Evolutionary conservation across 2,329 filamentous ascomycete species (phyloP), one percentile per base, ranked within the genome.

Genomic region (Calonectria naviculata): DNA sequence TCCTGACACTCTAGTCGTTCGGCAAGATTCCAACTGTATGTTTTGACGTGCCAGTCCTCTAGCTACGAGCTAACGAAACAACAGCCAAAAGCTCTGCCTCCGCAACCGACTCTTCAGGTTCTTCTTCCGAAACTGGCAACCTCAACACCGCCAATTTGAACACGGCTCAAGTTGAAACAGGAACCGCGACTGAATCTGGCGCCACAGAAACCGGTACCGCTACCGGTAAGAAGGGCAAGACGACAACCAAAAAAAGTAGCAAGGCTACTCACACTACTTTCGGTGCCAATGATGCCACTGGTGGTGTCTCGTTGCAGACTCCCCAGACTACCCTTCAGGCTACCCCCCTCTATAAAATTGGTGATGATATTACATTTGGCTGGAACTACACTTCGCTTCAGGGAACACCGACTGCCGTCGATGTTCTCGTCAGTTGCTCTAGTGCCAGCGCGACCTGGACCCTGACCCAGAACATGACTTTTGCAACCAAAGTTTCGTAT

Each of bases 311-410:
- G 56, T 88, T 92, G 84, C 75, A 88, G 52, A 87, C 85, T 2
- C 91, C 91, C 1, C 82, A 85, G 44, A 80, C 84, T 8, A 85
- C 83, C 4, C 79, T 81, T 5, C 82, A 83, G 13, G 83, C 84
- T 29, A 84, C 85, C 12, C 84, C 87, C 70, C 85, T 91, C 46
- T 92, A 89, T 85, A 90, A 90, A 78, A 90, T 92, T 71, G 88
- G 89, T 71, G 87, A 91, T 77, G 84, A 84, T 52, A 83, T 92
- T 49, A 92, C 89, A 17, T 90, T 89, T 81, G 86, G 83, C 56
- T 93, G 90, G 90, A 92, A 92, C 82, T 93, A 92, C 83, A 93
- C 91, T 4, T 87, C 87, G 52, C 80, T 93, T 34, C 84, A 86
- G 67, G 89, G 83, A 29, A 88, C 85, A 1, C 91, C 91, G 2